Evolutionary conservation across 352 stramenopile species (phyloP).

Genomic region (Pythium plurisporium): DNA sequence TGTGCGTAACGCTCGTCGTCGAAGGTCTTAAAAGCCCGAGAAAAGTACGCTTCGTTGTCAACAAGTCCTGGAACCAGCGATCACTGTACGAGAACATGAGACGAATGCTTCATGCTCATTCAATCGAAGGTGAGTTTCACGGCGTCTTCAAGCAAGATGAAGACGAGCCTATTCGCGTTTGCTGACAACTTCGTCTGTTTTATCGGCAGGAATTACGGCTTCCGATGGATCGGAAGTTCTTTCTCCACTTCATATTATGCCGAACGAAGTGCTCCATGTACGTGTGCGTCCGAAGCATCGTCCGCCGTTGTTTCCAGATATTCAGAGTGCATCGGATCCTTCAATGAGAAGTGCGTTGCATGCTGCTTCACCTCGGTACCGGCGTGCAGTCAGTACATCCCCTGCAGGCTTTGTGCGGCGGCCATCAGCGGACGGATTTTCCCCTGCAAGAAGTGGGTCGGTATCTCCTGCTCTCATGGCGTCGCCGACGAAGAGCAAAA

Average conservation of each 20-base stretch:
- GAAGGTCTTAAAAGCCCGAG: slow-evolving; percentile 53
- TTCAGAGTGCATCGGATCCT: not conserved
- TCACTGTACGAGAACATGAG: slow-evolving; percentile 54
- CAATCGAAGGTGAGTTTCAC: slow-evolving; percentile 49
- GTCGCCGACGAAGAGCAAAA: slow-evolving; percentile 16
- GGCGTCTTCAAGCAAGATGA: too few relatives aligned
- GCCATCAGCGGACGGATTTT: slow-evolving; percentile 6
- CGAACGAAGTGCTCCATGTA: slow-evolving; percentile 64
- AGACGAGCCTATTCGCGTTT: not conserved
- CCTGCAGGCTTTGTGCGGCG: not conserved
- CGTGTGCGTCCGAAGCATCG: slow-evolving; percentile 50
- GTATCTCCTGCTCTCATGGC: slow-evolving; percentile 2
- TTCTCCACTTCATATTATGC: slow-evolving; percentile 68
- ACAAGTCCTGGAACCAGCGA: slow-evolving; percentile 60
- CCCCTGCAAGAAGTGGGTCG: slow-evolving; percentile 1
- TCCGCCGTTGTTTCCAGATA: slow-evolving; percentile 20
- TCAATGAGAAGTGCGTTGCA: slow-evolving; percentile 1
- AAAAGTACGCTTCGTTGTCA: slow-evolving; percentile 73
- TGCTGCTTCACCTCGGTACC: slow-evolving; percentile 13
- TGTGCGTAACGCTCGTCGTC: slow-evolving; percentile 64
- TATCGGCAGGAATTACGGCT: slow-evolving; percentile 36
- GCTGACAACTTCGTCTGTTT: not conserved
- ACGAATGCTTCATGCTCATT: slow-evolving; percentile 71
- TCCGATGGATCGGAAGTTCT: slow-evolving; percentile 59
- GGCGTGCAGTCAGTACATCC: not conserved